A percentile compares a stretch with the other conserved stretches of the same genome.
Evolutionary conservation across 768 basidiomycete genomes (phyloP).

Genomic region (Candolleomyces aberdarensis): DNA sequence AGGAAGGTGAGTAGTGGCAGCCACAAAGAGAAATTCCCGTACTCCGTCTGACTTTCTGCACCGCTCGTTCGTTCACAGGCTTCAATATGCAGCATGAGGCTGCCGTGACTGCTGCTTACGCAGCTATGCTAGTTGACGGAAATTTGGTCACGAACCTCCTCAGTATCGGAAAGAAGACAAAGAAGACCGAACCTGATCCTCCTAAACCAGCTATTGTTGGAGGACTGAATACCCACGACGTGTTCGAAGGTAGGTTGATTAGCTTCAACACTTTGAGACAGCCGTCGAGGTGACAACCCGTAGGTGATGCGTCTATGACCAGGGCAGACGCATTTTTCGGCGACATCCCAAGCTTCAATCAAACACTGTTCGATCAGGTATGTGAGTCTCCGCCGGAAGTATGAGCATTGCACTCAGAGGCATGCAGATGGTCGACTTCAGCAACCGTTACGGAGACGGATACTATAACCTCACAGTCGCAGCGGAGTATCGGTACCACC

Average conservation of each 20-base stretch:
- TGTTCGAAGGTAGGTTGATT: constrained; percentile 13
- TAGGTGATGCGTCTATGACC: neutral
- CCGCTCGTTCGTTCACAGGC: neutral
- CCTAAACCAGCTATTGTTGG: constrained; percentile 14
- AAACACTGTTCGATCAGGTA: constrained; percentile 19
- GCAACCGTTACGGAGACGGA: constrained; percentile 18
- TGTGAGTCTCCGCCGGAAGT: neutral
- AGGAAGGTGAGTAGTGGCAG: constrained; percentile 11
- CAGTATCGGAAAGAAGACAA: constrained; percentile 17
- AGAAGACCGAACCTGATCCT: constrained; percentile 15
- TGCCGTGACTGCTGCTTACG: constrained; percentile 13
- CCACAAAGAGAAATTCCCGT: neutral
- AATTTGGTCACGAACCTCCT: constrained; percentile 15
- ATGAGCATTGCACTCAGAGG: neutral
- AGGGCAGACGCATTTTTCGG: constrained; percentile 16
- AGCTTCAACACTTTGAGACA: constrained; percentile 4
- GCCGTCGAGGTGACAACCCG: neutral
- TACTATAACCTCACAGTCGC: constrained; percentile 17
- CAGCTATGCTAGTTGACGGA: constrained; percentile 15
- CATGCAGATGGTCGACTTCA: constrained; percentile 10
- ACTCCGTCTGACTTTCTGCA: neutral
- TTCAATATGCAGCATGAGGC: constrained; percentile 16
- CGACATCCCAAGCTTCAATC: constrained; percentile 19
- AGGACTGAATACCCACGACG: constrained; percentile 14
- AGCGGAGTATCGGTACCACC: constrained; percentile 11